Evolutionary conservation across 345 rosid genomes (phyloP).

Genomic region (Euphorbia pulcherrima): DNA sequence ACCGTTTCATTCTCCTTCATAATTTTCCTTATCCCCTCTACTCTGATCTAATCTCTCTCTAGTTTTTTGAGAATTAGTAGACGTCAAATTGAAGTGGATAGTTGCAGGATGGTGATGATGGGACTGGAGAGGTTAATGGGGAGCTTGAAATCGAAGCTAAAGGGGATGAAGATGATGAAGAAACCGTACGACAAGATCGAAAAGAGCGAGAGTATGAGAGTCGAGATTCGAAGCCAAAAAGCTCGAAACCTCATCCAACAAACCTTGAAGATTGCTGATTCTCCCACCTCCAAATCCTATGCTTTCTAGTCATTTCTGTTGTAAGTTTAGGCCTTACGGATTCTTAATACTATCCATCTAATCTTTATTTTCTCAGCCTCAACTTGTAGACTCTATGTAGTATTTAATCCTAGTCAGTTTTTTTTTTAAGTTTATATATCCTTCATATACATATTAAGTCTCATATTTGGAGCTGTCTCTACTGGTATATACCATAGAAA

Average conservation of each 20-base stretch:
- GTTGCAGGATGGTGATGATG: constrained; percentile 40
- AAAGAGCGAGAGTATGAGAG: constrained; percentile 92
- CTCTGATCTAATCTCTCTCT: background rate
- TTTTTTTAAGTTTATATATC: too few species aligned
- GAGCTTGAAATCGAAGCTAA: constrained; percentile 63
- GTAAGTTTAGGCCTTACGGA: too few species aligned
- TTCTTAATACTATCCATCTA: background rate
- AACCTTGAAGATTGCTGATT: constrained; percentile 73
- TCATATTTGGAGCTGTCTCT: too few species aligned
- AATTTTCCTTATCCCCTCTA: too few species aligned
- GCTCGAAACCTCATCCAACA: constrained; percentile 67
- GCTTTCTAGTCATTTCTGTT: constrained; percentile 35
- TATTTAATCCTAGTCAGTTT: too few species aligned
- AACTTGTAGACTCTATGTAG: too few species aligned
- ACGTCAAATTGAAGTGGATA: background rate
- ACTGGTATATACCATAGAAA: too few species aligned
- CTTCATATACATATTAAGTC: too few species aligned
- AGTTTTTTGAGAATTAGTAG: too few species aligned
- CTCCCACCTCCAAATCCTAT: constrained; percentile 52
- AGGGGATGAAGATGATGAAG: constrained; percentile 53
- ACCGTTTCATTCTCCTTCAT: background rate
- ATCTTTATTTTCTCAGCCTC: too few species aligned
- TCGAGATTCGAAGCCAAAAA: constrained; percentile 78
- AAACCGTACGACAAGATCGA: constrained; percentile 72
- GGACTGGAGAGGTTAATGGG: constrained; percentile 53